Percentiles rank a stretch among this genome's conserved stretches.
These are phyloP conservation scores for Phalaenopsis hybrid DNA, from an alignment of 116 monocot species.

Conservation along the genomic window DNA sequence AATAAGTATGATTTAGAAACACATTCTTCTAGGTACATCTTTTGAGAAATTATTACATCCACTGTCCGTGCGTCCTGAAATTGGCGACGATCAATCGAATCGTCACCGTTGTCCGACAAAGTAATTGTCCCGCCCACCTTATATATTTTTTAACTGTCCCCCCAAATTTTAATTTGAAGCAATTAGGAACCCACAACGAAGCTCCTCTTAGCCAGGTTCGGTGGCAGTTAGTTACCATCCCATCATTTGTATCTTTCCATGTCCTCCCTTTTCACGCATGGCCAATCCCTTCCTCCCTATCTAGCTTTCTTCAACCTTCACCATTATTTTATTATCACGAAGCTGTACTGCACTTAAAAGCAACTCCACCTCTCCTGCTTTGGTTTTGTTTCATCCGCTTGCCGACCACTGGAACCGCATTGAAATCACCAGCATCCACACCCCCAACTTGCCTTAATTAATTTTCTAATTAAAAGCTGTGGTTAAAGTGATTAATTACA, in stretches of 20 bases:
- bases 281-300: too few species aligned
- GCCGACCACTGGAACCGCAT: conserved; percentile 6
- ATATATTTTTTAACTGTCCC: too few species aligned
- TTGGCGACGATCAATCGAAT: too few species aligned
- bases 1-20: too few species aligned
- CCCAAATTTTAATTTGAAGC: too few species aligned
- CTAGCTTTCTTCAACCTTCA: neutral
- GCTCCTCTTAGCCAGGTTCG: too few species aligned
- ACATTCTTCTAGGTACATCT: too few species aligned
- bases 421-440: neutral
- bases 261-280: neutral
- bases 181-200: too few species aligned
- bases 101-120: too few species aligned
- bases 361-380: neutral
- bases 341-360: neutral
- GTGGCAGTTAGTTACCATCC: neutral
- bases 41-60: too few species aligned
- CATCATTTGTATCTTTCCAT: conserved; percentile 1
- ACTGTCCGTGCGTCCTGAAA: too few species aligned
- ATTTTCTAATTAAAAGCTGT: neutral
- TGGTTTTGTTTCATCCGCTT: neutral
- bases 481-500: neutral
- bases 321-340: neutral
- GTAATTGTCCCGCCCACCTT: too few species aligned
- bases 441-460: neutral